phyloP scores from a whole-genome alignment of 768 basidiomycete species.

The Tulasnella sp. region DNA sequence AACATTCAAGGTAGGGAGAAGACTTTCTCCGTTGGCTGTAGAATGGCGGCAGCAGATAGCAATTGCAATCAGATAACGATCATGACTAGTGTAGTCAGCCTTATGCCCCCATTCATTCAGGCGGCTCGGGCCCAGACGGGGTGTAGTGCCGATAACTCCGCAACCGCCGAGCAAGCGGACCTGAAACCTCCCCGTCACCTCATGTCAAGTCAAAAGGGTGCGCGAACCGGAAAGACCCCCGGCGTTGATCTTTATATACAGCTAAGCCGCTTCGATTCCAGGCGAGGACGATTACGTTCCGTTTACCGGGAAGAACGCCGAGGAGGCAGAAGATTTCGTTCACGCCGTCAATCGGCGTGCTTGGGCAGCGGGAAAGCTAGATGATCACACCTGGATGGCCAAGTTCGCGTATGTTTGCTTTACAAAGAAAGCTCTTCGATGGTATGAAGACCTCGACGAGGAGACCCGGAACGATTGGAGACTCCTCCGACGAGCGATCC shows the following conservation, averaged over 20 bases:
- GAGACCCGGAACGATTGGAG: background rate
- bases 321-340: background rate
- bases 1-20: too few species aligned
- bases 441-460: conserved; percentile 1
- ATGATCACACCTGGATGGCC: background rate
- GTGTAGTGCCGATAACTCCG: too few species aligned
- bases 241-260: background rate
- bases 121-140: too few species aligned
- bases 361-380: background rate
- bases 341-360: background rate
- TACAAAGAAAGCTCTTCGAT: background rate
- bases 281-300: too few species aligned
- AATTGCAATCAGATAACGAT: too few species aligned
- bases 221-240: background rate
- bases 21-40: too few species aligned
- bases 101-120: too few species aligned
- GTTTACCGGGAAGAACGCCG: background rate
- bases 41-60: too few species aligned
- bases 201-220: background rate
- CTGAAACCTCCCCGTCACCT: too few species aligned
- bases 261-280: background rate
- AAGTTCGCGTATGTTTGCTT: background rate
- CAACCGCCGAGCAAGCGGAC: too few species aligned
- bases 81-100: too few species aligned
- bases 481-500: background rate